Evolutionary conservation across 2,329 filamentous ascomycete genomes (phyloP).

Genomic region (Alternaria sp.): DNA sequence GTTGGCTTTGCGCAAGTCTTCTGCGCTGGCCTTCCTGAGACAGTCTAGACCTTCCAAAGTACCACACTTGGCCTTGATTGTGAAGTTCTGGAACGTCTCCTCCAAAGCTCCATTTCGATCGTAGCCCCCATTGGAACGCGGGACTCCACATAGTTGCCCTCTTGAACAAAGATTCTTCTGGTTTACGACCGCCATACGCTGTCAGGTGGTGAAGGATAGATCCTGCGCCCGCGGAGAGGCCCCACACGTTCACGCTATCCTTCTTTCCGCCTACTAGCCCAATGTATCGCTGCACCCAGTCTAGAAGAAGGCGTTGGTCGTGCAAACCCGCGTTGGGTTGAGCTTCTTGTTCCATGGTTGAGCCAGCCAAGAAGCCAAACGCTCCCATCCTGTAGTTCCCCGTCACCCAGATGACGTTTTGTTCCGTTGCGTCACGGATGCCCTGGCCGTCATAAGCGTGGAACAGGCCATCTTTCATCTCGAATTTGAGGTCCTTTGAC

Average conservation of each 20-base stretch:
- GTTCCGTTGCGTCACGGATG: accelerated
- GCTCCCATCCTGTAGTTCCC: neutral
- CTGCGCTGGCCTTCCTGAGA: neutral
- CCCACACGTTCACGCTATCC: neutral
- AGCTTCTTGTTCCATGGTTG: neutral
- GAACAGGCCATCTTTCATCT: neutral
- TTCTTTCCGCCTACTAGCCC: neutral
- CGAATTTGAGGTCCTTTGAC: neutral
- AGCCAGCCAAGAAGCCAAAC: neutral
- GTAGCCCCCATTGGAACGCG: neutral
- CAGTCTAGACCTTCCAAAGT: neutral
- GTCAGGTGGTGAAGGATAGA: neutral
- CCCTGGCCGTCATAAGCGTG: neutral
- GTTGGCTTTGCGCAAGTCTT: neutral
- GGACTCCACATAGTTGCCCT: neutral
- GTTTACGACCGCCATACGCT: neutral
- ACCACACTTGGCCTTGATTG: neutral
- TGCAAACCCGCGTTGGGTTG: neutral
- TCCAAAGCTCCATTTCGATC: neutral
- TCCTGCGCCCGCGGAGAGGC: neutral
- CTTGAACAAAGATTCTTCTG: neutral
- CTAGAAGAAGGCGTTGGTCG: neutral
- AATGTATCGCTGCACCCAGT: neutral
- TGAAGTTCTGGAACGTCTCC: neutral
- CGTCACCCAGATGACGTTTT: neutral